Base-by-base conservation (phyloP, 2,329 filamentous ascomycete genomes). In the Diaporthe australafricana region DNA sequence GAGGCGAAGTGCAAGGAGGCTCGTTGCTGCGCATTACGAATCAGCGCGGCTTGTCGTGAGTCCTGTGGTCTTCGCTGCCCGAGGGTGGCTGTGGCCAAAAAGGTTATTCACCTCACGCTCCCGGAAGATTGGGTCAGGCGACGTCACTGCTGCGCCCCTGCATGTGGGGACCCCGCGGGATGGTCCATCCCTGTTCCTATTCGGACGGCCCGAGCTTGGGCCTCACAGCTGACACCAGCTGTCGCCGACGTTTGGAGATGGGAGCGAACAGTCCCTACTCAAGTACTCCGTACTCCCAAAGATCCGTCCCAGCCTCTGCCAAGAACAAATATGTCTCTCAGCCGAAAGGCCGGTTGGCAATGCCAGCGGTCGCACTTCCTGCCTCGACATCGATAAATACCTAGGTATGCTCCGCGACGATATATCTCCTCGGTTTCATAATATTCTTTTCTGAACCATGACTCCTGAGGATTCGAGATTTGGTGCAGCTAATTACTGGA, bases 61-160 rank as follows among this genome's bases (percentile, higher is more conserved):
- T 35, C 8, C 55, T 42, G 25, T 25, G 27, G 5, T 12, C 17
- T 71, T 40, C 45, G 63, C 63, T 68, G 63, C 20, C 52, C 35
- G 20, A 71, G 5, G 53, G 67, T 68, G 70, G 70, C 70, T 62
- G 63, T 71, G 70, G 47, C 60, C 45, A 65, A 27, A 63, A 35
- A 57, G 53, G 50, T 50, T 53, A 55, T 45, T 68, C 17, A 17
- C 38, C 20, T 22, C 22, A 14, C 22, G 38, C 30, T 38, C 30
- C 53, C 52, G 22, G 30, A 60, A 30, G 52, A 35, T 50, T 25
- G 60, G 60, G 45, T 40, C 30, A 56, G 30, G 52, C 56, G n/a
- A 69, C 67, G 67, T 69, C 62, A 56, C 63, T 50, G 55, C 62
- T 71, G 70, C 70, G 70, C 70, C 70, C 48, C 48, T 50, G 60